These are phyloP conservation scores for Neurospora hispaniola DNA, from an alignment of 495 filamentous ascomycete genomes.

Conservation along the genomic window DNA sequence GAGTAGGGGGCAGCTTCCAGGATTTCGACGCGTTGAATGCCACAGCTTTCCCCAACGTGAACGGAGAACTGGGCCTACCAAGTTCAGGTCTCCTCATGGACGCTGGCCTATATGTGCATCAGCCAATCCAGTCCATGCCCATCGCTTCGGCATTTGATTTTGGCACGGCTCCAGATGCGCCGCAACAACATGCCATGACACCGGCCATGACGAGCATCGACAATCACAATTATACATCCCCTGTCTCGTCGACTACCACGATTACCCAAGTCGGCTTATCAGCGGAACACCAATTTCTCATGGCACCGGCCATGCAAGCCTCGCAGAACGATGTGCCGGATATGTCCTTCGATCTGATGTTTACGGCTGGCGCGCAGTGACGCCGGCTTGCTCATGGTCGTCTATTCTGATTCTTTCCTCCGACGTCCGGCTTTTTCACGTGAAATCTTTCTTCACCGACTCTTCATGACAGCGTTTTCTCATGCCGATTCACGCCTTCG, in stretches of 20 bases:
- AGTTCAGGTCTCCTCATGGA: conserved; percentile 14
- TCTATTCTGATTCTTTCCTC: background rate
- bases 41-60: conserved; percentile 4
- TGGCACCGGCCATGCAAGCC: conserved; percentile 1
- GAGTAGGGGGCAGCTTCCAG: conserved; percentile 22
- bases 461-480: background rate
- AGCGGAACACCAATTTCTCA: conserved; percentile 10
- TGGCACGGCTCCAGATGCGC: background rate
- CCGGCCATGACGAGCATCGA: conserved; percentile 20
- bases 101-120: conserved; percentile 11
- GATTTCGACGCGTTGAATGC: conserved; percentile 7
- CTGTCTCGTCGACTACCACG: conserved; percentile 30
- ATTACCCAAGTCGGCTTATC: conserved; percentile 24
- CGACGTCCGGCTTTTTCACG: conserved; percentile 4
- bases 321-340: conserved; percentile 13
- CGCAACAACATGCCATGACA: conserved; percentile 10
- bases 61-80: conserved; percentile 9
- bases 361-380: conserved; percentile 7
- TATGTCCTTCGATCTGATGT: conserved; percentile 22
- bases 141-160: conserved; percentile 32
- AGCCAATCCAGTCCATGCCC: conserved; percentile 21
- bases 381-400: background rate
- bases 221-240: conserved; percentile 24
- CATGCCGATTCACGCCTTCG: background rate
- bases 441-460: background rate